Conservation (phyloP, 345 rosid species). For the Euphorbia lathyris region DNA sequence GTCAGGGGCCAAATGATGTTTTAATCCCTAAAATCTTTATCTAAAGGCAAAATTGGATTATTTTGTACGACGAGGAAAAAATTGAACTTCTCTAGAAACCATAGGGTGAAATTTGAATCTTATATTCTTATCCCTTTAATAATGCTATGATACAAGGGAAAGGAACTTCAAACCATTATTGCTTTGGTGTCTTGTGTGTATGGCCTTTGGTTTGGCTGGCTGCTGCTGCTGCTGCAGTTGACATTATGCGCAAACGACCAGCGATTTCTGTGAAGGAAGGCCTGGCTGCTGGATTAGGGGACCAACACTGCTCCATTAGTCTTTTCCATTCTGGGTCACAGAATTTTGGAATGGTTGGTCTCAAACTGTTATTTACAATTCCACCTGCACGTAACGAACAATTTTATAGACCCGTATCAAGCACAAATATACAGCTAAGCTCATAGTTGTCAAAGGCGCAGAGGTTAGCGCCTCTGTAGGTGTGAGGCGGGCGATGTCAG, state of each 20-base stretch:
- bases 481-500: too few species aligned
- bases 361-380: conserved; percentile 69
- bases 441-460: neutral
- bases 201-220: conserved; percentile 46
- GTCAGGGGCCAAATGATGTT: too few species aligned
- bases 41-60: too few species aligned
- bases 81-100: too few species aligned
- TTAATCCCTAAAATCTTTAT: too few species aligned
- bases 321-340: conserved; percentile 73
- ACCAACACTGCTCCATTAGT: conserved; percentile 80
- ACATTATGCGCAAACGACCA: conserved; percentile 57
- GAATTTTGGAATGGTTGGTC: conserved; percentile 63
- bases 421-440: neutral
- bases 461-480: too few species aligned
- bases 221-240: conserved; percentile 37
- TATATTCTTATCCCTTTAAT: too few species aligned
- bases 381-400: conserved; percentile 47
- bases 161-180: conserved; percentile 16
- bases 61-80: too few species aligned
- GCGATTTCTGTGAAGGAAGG: conserved; percentile 77
- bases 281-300: conserved; percentile 66
- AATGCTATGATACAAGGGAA: neutral
- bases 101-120: too few species aligned
- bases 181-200: conserved; percentile 50
- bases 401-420: neutral